phyloP scores from a whole-genome alignment of 345 rosid species.

The sweet orange (Citrus sinensis) region DVS_A1.0 CM039161.1:3018501-3019000 shows the following conservation, averaged over 20 bases:
- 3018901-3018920: too few relatives aligned
- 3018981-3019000: not conserved
- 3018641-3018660: not conserved
- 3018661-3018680: not conserved
- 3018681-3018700: not conserved
- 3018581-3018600: constrained; percentile 11
- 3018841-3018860: not conserved
- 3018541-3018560: constrained; percentile 21
- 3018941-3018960: not conserved
- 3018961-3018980: not conserved
- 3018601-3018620: constrained; percentile 25
- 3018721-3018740: not conserved
- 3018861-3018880: not conserved
- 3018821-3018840: not conserved
- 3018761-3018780: not conserved
- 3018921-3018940: not conserved
- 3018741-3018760: not conserved
- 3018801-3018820: not conserved
- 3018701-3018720: not conserved
- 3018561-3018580: constrained; percentile 20
- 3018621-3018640: not conserved
- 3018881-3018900: not conserved
- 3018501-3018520: constrained; percentile 22
- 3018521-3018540: constrained; percentile 22
- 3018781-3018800: not conserved